Evolutionary conservation across 768 basidiomycete genomes (phyloP).

Genomic region (Wakefieldia striispora): DNA sequence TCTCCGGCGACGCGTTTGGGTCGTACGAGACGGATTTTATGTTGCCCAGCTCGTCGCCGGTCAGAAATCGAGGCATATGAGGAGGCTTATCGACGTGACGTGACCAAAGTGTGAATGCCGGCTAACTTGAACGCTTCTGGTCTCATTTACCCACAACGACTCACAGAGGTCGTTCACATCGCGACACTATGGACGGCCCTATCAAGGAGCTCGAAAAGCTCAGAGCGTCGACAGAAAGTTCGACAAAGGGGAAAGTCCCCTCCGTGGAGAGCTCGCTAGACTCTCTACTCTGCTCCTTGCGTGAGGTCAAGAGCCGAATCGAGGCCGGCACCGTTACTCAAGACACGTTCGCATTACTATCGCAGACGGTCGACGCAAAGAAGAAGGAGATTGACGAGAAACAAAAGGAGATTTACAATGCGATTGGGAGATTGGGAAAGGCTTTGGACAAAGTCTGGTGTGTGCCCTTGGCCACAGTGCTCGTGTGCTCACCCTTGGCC

Average conservation of each 20-base stretch:
- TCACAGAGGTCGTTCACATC: background rate
- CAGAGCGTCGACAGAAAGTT: constrained; percentile 53
- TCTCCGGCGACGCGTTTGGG: constrained; percentile 28
- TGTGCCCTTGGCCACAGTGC: background rate
- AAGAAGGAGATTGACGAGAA: constrained; percentile 87
- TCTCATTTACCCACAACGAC: background rate
- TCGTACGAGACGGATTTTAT: constrained; percentile 59
- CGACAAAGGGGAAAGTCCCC: constrained; percentile 50
- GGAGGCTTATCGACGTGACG: constrained; percentile 14
- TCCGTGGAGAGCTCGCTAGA: constrained; percentile 63
- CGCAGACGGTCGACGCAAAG: constrained; percentile 58
- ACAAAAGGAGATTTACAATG: constrained; percentile 84
- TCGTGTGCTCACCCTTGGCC: constrained; percentile 6
- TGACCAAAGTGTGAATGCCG: constrained; percentile 14
- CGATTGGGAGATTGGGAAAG: constrained; percentile 78
- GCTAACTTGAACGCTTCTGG: background rate
- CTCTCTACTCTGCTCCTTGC: constrained; percentile 56
- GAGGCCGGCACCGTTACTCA: constrained; percentile 47
- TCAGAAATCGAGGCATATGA: constrained; percentile 63
- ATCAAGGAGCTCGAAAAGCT: constrained; percentile 80
- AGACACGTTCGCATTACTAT: constrained; percentile 48
- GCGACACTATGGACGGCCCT: constrained; percentile 59
- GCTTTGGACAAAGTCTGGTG: constrained; percentile 81
- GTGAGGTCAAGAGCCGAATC: constrained; percentile 52
- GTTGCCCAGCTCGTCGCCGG: constrained; percentile 77